phyloP scores from a whole-genome alignment of 495 filamentous ascomycete genomes.

The Podospora bellae-mahoneyi region DNA sequence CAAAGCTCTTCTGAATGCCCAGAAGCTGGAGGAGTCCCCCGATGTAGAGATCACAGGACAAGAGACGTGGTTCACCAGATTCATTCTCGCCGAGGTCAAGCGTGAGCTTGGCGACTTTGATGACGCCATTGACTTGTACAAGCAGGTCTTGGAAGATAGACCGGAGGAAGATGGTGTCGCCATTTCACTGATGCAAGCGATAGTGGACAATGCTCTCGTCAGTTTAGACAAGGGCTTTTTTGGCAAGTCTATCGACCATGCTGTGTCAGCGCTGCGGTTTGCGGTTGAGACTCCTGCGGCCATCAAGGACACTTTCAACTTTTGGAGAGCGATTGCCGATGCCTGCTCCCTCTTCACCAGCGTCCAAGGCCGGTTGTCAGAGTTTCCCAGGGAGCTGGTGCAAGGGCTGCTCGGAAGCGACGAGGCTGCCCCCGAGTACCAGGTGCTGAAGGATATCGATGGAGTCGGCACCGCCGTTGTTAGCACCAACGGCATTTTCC shows the following conservation, averaged over 20 bases:
- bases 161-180: constrained; percentile 79
- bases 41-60: constrained; percentile 37
- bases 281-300: constrained; percentile 34
- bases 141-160: constrained; percentile 60
- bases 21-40: constrained; percentile 59
- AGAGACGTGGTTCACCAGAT: constrained; percentile 88
- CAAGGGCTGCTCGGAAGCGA: constrained; percentile 53
- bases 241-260: constrained; percentile 68
- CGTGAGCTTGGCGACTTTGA: constrained; percentile 87
- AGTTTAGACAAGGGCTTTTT: constrained; percentile 78
- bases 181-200: constrained; percentile 80
- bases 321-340: constrained; percentile 94
- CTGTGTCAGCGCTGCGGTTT: constrained; percentile 41
- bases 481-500: constrained; percentile 38
- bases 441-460: constrained; percentile 67
- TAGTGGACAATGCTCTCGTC: constrained; percentile 75
- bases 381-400: constrained; percentile 57
- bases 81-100: constrained; percentile 95
- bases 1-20: constrained; percentile 83
- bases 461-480: constrained; percentile 55
- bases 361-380: constrained; percentile 59
- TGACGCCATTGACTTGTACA: constrained; percentile 72
- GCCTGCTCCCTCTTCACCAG: constrained; percentile 77
- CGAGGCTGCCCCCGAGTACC: constrained; percentile 52
- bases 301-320: constrained; percentile 72